Evolutionary conservation across 164 flowering plant genomes (phyloP), one percentile per base, ranked within the genome.

Genomic region (Stephania japonica): DNA sequence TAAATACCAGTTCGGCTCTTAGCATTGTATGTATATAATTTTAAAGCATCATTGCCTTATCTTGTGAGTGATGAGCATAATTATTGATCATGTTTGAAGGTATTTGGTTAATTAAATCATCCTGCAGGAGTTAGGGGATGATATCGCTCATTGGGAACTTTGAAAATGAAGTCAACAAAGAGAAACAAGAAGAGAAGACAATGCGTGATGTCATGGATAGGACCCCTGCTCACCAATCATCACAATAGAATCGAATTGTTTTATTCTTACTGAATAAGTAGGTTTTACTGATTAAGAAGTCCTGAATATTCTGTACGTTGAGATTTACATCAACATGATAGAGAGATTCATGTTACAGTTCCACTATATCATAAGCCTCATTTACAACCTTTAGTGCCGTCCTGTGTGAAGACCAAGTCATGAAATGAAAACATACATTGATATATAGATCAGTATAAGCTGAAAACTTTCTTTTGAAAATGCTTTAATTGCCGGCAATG

Each of bases 301-400:
- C 53, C 11, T 47, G 53, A 7, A 47, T 47, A 47, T 47, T 47
- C 53, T 47, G 53, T 47, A 32, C 4, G 53, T 47, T 47, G 16
- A 47, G 53, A 16, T 12, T 16, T 47, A 16, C 53, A 47, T 47
- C 53, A 47, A 47, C 53, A 11, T 47, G 53, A 7, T 47, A 7
- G 53, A 47, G 53, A 47, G 53, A 47, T 47, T 47, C 53, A 12
- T 47, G 16, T 47, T 47, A 12, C 53, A 47, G 53, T 14, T 47
- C 0, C 16, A 47, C 16, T 12, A 47, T 47, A 47, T 47, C 10
- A 47, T 47, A 47, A 9, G 16, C 53, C 53, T 47, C 53, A 47
- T 16, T 47, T 47, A 16, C 53, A 47, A 47, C 12, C 53, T 9
- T 47, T 78, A 32, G 50, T 74, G 80, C 80, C 80, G 80, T 74